A percentile compares a stretch with the other conserved stretches of the same genome.
Conservation (phyloP, 2,329 filamentous ascomycete genomes). For the Sporothrix globosa region DNA sequence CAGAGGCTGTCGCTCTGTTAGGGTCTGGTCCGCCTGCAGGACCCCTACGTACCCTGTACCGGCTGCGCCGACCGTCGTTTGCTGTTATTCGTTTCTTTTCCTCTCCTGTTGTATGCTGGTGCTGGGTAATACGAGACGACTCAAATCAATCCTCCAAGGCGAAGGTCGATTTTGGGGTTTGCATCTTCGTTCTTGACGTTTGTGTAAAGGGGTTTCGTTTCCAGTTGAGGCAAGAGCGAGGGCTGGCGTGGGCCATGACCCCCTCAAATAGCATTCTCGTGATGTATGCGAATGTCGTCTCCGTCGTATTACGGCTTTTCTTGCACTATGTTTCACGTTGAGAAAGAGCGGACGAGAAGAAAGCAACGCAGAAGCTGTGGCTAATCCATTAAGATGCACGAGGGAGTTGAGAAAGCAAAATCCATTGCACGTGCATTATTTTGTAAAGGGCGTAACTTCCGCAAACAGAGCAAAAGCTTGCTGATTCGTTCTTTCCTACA, state of each 20-base stretch:
- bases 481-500: no score
- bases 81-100: background rate
- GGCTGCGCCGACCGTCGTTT: background rate
- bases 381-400: background rate
- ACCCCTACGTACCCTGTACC: background rate
- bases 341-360: background rate
- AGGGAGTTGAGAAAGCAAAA: background rate
- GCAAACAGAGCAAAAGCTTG: background rate
- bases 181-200: conserved; percentile 4
- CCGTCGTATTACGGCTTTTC: conserved; percentile 16
- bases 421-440: background rate
- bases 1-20: background rate
- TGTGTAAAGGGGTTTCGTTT: background rate
- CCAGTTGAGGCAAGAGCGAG: conserved; percentile 6
- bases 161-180: background rate
- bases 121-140: background rate
- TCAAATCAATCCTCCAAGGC: conserved; percentile 3
- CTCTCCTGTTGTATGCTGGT: background rate
- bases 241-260: background rate
- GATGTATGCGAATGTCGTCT: conserved; percentile 1
- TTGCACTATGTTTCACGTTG: background rate
- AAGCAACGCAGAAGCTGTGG: background rate
- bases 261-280: background rate
- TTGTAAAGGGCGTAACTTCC: background rate
- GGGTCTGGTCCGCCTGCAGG: conserved; percentile 19